These are phyloP conservation scores for Aspergillus cristatus DNA, from an alignment of 495 filamentous ascomycete species.

Conservation along the genomic window DNA sequence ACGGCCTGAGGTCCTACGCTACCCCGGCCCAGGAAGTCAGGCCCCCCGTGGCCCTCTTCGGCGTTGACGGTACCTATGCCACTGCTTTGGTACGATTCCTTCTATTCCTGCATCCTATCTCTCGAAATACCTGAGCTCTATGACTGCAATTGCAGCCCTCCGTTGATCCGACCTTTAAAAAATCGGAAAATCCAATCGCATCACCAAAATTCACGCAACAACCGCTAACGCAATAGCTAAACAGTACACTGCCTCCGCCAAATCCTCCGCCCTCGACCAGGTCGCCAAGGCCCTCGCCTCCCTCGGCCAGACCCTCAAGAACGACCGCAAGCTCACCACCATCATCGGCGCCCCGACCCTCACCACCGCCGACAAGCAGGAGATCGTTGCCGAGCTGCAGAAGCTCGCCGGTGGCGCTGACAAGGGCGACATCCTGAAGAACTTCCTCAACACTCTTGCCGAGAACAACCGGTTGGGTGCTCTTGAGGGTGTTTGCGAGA, in stretches of 20 bases:
- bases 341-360: conserved; percentile 80
- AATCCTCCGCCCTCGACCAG: conserved; percentile 72
- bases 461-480: conserved; percentile 92
- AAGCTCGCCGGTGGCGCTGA: conserved; percentile 61
- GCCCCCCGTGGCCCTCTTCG: conserved; percentile 84
- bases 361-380: conserved; percentile 62
- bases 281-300: conserved; percentile 63
- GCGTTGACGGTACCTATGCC: conserved; percentile 96
- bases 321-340: conserved; percentile 64
- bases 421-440: conserved; percentile 78
- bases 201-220: no score
- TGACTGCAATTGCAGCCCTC: no score
- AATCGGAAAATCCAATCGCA: neutral
- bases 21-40: conserved; percentile 60
- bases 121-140: conserved; percentile 4
- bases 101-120: conserved; percentile 12
- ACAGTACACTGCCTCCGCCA: conserved; percentile 92
- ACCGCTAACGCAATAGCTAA: neutral
- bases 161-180: conserved; percentile 1
- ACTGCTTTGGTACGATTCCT: conserved; percentile 75
- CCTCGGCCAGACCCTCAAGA: conserved; percentile 63
- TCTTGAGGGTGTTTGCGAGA: conserved; percentile 71
- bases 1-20: conserved; percentile 63
- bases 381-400: conserved; percentile 73
- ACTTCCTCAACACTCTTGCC: conserved; percentile 80